phyloP scores from a whole-genome alignment of 495 filamentous ascomycete genomes.

The Talaromyces borbonicus region DNA sequence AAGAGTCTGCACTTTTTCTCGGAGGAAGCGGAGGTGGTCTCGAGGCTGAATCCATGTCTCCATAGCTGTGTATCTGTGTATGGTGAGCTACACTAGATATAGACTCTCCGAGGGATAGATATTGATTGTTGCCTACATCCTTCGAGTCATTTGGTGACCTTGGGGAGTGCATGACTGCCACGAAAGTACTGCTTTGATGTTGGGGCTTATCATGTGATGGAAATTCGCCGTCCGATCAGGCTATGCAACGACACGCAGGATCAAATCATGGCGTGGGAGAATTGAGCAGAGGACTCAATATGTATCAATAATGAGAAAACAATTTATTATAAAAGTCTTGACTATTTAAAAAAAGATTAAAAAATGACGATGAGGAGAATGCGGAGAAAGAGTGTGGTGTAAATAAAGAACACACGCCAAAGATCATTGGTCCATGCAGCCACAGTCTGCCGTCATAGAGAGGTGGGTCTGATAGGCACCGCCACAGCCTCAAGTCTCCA shows the following conservation, averaged over 20 bases:
- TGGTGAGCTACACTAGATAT: background rate
- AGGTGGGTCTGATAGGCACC: constrained; percentile 7
- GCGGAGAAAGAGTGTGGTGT: background rate
- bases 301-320: too few species aligned
- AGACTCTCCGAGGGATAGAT: background rate
- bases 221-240: too few species aligned
- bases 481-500: background rate
- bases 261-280: too few species aligned
- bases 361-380: background rate
- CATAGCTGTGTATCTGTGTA: too few species aligned
- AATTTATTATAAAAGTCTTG: background rate
- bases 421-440: constrained; percentile 1
- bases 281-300: too few species aligned
- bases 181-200: too few species aligned
- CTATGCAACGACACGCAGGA: too few species aligned
- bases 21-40: background rate
- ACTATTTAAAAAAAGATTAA: background rate
- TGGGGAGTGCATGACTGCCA: constrained; percentile 1
- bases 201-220: background rate
- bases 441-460: constrained; percentile 6
- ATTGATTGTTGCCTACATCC: background rate
- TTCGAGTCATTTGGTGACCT: background rate
- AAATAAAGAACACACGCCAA: background rate
- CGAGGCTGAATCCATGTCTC: background rate
- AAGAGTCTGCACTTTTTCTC: background rate